A percentile compares a stretch with the other conserved stretches of the same genome.
phyloP scores from a whole-genome alignment of 768 basidiomycete genomes.

The Mycena galericulata region DNA sequence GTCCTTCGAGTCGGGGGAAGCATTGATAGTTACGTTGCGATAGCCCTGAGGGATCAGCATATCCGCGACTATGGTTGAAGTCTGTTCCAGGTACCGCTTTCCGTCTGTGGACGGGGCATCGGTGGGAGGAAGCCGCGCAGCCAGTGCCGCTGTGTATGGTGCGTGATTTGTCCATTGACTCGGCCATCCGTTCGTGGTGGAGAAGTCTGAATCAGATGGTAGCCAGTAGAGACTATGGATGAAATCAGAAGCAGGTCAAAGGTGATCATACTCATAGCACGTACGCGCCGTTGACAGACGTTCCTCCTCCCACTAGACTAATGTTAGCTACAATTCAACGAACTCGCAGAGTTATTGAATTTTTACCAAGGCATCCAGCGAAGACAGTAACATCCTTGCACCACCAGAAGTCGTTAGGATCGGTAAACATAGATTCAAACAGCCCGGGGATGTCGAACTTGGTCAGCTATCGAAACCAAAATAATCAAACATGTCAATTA shows the following conservation, averaged over 20 bases:
- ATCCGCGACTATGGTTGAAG: slow-evolving; percentile 44
- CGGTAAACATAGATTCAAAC: slow-evolving; percentile 75
- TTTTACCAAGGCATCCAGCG: slow-evolving; percentile 72
- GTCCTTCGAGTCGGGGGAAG: slow-evolving; percentile 52
- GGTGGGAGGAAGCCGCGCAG: slow-evolving; percentile 52
- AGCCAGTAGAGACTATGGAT: slow-evolving; percentile 33
- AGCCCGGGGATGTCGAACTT: slow-evolving; percentile 76
- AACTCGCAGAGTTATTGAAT: no score
- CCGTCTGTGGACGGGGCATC: slow-evolving; percentile 56
- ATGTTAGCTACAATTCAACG: no score
- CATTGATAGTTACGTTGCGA: slow-evolving; percentile 52
- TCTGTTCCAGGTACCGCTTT: slow-evolving; percentile 54
- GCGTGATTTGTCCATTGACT: slow-evolving; percentile 50
- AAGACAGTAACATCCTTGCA: slow-evolving; percentile 75
- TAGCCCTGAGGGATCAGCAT: slow-evolving; percentile 50
- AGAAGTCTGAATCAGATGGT: slow-evolving; percentile 48
- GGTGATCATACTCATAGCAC: slow-evolving; percentile 33
- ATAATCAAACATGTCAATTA: not conserved
- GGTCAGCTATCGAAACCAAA: slow-evolving; percentile 56
- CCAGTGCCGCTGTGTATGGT: slow-evolving; percentile 47
- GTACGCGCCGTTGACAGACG: slow-evolving; percentile 73
- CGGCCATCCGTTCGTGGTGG: slow-evolving; percentile 52
- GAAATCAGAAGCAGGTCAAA: not conserved
- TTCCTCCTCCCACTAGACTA: slow-evolving; percentile 77
- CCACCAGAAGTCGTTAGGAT: slow-evolving; percentile 70